Base-by-base conservation (phyloP, 176 grass and related monocot species). In the Cenchrus fungigraminus region DNA sequence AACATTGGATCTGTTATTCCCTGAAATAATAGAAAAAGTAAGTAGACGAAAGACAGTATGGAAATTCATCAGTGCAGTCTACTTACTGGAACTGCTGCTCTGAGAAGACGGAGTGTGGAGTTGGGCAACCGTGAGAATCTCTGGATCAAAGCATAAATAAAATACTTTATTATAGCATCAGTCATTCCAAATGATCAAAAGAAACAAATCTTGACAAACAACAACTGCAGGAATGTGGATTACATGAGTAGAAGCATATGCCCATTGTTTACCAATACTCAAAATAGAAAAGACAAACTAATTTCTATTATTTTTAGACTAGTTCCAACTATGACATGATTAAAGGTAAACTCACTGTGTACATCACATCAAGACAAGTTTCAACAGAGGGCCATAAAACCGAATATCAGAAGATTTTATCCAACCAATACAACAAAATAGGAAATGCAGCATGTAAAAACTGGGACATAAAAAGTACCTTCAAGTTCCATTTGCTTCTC, bases 1-100 rank as follows among this genome's bases (percentile, higher is more conserved):
- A 99, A 70, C 97, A 99, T 99, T 70, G 94, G 97, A 87, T 99
- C 97, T 57, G 97, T 99, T 76, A 99, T 89, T 87, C 97, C 97
- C 97, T 99, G 84, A 57, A 88, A 72, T 80, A 76, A 83, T 75
- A 66, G 42, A 77, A 85, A 71, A 76, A 85, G 54, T 64, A 84
- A 77, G 29, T 37, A 6, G 68, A 34, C 20, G 51, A 59, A 78
- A 81, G 12, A 51, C 31, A 75, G 31, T 46, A 90, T 37, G 42
- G 9, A 12, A 78, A 76, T 60, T 71, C 55, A 81, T 51, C 5
- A 32, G 65, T 65, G 60, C 17, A 64, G 25, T 65, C 13, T 65
- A 90, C 91, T 92, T 77, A 96, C 97, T 65, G 94, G 94, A 91
- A 99, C 90, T 82, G 87, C 86, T 77, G 88, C 73, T 84, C 79